Evolutionary conservation across 257 asterid species (phyloP), one percentile per base, ranked within the genome.

Genomic region (Salvia rosmarinus): DNA sequence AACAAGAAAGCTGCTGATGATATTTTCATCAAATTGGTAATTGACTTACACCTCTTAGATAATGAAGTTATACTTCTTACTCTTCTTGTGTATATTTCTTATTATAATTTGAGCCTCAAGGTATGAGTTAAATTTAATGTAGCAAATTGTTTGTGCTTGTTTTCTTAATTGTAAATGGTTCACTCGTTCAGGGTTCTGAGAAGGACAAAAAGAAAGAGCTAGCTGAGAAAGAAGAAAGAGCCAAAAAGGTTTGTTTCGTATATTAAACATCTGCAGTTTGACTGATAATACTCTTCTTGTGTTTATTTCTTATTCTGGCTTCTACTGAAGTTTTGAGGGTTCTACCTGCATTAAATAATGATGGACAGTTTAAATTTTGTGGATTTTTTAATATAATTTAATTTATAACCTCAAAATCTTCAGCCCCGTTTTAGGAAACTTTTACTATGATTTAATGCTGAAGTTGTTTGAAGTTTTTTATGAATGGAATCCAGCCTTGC

Each of bases 171-270:
- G 20, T 19, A 19, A 42, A 30, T 42, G 43, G 6, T 37, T 70
- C 21, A 10, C 9, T 51, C 62, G 6, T 35, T 46, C 62, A 90
- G 98, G 88, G 96, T 9, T 81, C 92, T 46, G 94, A 83, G 37
- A 90, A 90, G 78, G 95, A 90, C 71, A 93, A 90, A 73, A 87
- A 75, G 86, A 90, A 85, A 75, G 98, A 92, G 74, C 61, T 71
- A 32, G 74, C 90, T 14, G 98, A 92, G 78, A 92, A 85, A 77
- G 97, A 91, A 71, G 97, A 91, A 76, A 89, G 72, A 49, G 86
- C 90, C 68, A 90, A 82, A 73, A 93, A 93, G 98, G 96, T 93
- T 75, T 34, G 25, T 4, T 72, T 56, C 9, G 6, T 62, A 3
- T 50, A 17, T 1, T 3, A 28, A 23, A 28, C 44, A 6, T 44